Base-by-base conservation (phyloP, 2,329 filamentous ascomycete genomes). In the Hypocreales sp. region DNA sequence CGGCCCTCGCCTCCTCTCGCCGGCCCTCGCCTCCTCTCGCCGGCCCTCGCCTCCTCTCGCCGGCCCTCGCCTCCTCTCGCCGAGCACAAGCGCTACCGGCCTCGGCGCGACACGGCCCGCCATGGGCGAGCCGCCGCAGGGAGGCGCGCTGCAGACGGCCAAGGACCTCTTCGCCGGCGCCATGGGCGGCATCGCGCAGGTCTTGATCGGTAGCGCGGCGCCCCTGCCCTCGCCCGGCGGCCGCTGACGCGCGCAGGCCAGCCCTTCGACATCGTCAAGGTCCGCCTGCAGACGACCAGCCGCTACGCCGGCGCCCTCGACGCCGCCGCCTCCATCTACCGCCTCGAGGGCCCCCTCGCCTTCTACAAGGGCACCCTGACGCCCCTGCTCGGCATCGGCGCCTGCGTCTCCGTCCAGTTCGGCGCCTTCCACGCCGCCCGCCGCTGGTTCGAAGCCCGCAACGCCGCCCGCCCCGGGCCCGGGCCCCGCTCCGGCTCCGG, bases 291-390 rank as follows among this genome's bases (percentile, higher is more conserved):
- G 55, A 98, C 90, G 11, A 79, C 79, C 29, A 74, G 67, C 14
- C 70, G 81, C 40, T 92, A 94, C 64, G 65, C 70, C 28, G 77
- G 72, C 38, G 90, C 90, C 28, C 56, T 92, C 25, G 67, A 82
- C 43, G 82, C 81, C 39, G 90, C 86, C 7, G 67, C 67, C 27
- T 72, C 78, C 36, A 95, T 98, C 58, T 82, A 82, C 56, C 74
- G 72, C 44, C 77, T 82, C 45, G 90, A 98, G 54, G 90, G 90
- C 2, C 66, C 84, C 3, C 58, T 80, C 9, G 90, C 90, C 31
- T 98, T 98, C 63, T 98, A 98, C 72, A 98, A 98, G 58, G 90
- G 90, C 45, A 95, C 90, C 0, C 64, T 98, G 31, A 95, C 90
- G 5, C 90, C 90, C 1, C 66, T 98, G 30, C 71, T 98, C 31